Conservation (phyloP, 805 yeast genomes). For the Millerozyma miso region DNA sequence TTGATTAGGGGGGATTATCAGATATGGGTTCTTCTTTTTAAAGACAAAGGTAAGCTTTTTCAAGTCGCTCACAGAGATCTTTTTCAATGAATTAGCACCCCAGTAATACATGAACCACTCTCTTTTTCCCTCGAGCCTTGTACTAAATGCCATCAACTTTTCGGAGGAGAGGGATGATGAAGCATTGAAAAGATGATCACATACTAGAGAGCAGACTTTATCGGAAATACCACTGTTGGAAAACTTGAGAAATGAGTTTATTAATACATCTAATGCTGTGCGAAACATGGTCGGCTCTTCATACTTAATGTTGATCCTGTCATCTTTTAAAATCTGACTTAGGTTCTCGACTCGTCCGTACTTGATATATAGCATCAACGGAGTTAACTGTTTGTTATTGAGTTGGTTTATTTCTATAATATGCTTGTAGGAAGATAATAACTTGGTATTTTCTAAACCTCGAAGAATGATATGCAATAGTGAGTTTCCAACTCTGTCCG, state of each 20-base stretch:
- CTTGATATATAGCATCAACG: conserved; percentile 66
- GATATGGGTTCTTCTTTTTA: conserved; percentile 17
- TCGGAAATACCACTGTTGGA: conserved; percentile 9
- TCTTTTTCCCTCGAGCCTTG: conserved; percentile 8
- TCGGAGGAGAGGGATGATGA: neutral
- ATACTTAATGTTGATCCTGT: conserved; percentile 35
- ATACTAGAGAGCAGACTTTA: neutral
- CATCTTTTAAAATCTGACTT: conserved; percentile 43
- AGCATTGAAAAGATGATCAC: neutral
- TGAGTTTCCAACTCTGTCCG: conserved; percentile 71
- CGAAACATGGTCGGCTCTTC: conserved; percentile 33
- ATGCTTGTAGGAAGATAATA: conserved; percentile 24
- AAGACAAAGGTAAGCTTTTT: conserved; percentile 20
- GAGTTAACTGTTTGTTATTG: conserved; percentile 58
- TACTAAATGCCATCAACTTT: conserved; percentile 26
- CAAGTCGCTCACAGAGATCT: conserved; percentile 10
- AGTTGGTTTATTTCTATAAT: conserved; percentile 50
- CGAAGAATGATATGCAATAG: conserved; percentile 66
- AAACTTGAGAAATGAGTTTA: conserved; percentile 27
- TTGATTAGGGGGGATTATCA: conserved; percentile 18
- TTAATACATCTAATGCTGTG: conserved; percentile 36
- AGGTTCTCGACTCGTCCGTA: conserved; percentile 65
- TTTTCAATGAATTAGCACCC: neutral
- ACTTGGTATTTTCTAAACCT: conserved; percentile 32
- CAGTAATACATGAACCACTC: neutral